A percentile compares a stretch with the other conserved stretches of the same genome.
Evolutionary conservation across 2,329 filamentous ascomycete species (phyloP).

Genomic region (Venturiaceae sp.): DNA sequence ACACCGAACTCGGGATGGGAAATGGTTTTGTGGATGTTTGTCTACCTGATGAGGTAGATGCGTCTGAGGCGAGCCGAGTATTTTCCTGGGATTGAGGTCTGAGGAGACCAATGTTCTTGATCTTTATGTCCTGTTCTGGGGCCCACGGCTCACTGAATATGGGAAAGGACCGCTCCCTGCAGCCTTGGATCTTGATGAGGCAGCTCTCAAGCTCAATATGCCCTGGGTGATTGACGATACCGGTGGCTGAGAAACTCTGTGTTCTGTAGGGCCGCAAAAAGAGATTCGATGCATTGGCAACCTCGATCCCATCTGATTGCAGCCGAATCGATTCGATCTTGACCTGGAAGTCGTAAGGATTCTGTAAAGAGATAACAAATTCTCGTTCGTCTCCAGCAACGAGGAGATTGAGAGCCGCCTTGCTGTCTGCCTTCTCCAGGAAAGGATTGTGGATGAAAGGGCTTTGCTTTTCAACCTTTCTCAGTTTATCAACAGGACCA

Average conservation of each 20-base stretch:
- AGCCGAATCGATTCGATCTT: constrained; percentile 76
- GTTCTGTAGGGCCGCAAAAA: constrained; percentile 73
- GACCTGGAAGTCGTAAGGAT: constrained; percentile 87
- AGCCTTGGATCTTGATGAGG: constrained; percentile 68
- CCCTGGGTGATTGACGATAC: constrained; percentile 58
- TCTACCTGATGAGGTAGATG: constrained; percentile 21
- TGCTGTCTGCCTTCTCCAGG: constrained; percentile 51
- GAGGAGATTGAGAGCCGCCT: constrained; percentile 54
- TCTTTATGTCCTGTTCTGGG: constrained; percentile 57
- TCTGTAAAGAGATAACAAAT: constrained; percentile 80
- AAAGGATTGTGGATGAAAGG: constrained; percentile 97
- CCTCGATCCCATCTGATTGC: constrained; percentile 61
- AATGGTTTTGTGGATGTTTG: constrained; percentile 22
- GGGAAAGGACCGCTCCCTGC: constrained; percentile 71
- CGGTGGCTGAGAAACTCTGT: constrained; percentile 64
- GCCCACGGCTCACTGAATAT: constrained; percentile 74
- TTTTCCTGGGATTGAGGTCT: constrained; percentile 6
- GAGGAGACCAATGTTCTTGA: constrained; percentile 64
- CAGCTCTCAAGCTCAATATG: constrained; percentile 68
- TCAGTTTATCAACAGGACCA: constrained; percentile 27
- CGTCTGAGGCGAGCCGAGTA: constrained; percentile 8
- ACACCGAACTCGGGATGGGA: constrained; percentile 32
- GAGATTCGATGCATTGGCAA: constrained; percentile 57
- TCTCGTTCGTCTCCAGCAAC: constrained; percentile 69
- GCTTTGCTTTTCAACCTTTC: constrained; percentile 38